Conservation (phyloP, 2,329 filamentous ascomycete genomes). For the Hymenoscyphus fructigenus region DNA sequence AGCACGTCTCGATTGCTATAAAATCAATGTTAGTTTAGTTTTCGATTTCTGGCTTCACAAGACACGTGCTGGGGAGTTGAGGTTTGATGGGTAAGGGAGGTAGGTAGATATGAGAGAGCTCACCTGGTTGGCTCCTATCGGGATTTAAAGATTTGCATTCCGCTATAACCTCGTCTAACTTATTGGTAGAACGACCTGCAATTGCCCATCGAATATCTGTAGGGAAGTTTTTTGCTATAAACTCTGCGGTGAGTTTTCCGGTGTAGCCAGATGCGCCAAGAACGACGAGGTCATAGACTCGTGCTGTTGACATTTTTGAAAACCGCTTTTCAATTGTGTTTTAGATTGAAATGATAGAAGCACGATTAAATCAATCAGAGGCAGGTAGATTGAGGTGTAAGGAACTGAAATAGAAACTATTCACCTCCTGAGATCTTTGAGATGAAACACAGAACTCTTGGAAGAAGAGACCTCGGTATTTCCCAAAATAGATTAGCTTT, state of each 20-base stretch:
- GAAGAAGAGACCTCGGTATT: neutral
- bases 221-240: conserved; percentile 69
- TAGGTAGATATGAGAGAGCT: conserved; percentile 21
- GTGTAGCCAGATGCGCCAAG: conserved; percentile 80
- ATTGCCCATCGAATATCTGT: conserved; percentile 85
- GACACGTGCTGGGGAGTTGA: neutral
- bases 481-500: neutral
- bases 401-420: neutral
- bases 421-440: neutral
- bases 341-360: neutral
- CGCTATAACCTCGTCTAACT: conserved; percentile 67
- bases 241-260: conserved; percentile 71
- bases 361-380: neutral
- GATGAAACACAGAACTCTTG: neutral
- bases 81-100: neutral
- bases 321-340: neutral
- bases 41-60: neutral
- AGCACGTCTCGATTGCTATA: conserved; percentile 53
- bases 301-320: conserved; percentile 24
- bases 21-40: neutral
- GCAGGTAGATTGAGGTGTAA: neutral
- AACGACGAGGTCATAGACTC: conserved; percentile 63
- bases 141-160: conserved; percentile 66
- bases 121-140: conserved; percentile 71
- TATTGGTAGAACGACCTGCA: conserved; percentile 75